Conservation (phyloP, 768 basidiomycete genomes). For the Holtermannia corniformis region DNA sequence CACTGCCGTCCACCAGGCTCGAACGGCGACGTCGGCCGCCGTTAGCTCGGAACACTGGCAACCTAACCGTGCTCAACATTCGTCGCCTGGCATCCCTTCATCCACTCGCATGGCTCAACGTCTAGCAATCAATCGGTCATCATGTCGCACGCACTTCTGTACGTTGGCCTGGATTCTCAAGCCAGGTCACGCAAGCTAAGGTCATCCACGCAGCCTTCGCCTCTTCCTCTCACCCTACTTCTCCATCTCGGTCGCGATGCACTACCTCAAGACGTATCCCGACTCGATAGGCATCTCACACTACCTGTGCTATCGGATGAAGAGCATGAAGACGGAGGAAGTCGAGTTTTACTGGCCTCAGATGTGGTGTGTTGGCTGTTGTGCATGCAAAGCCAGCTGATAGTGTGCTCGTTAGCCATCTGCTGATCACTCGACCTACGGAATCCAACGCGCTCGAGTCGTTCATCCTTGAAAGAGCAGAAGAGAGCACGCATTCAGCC, state of each 20-base stretch:
- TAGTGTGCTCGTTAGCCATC: conserved; percentile 53
- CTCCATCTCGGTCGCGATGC: conserved; percentile 83
- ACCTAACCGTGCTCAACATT: too few species aligned
- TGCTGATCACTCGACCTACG: conserved; percentile 84
- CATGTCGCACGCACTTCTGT: conserved; percentile 42
- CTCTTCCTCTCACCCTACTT: conserved; percentile 92
- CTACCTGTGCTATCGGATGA: conserved; percentile 45
- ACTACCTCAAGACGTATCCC: conserved; percentile 53
- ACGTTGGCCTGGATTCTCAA: conserved; percentile 2
- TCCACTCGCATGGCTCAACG: too few species aligned
- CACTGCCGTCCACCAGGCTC: too few species aligned
- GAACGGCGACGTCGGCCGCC: too few species aligned
- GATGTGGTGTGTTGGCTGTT: conserved; percentile 40
- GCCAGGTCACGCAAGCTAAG: neutral
- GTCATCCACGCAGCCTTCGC: conserved; percentile 52
- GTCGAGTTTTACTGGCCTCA: conserved; percentile 49
- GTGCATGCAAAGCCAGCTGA: neutral
- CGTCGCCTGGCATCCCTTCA: too few species aligned
- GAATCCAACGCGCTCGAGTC: conserved; percentile 86
- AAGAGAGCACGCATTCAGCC: conserved; percentile 87
- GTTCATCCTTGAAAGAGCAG: conserved; percentile 79
- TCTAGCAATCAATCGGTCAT: too few species aligned
- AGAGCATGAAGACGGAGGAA: conserved; percentile 44
- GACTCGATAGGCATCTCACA: conserved; percentile 46
- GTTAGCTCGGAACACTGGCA: too few species aligned